A percentile compares a stretch with the other conserved stretches of the same genome.
These are phyloP conservation scores for Daedaleopsis sinensis DNA, from an alignment of 768 basidiomycete genomes.

Conservation along the genomic window DNA sequence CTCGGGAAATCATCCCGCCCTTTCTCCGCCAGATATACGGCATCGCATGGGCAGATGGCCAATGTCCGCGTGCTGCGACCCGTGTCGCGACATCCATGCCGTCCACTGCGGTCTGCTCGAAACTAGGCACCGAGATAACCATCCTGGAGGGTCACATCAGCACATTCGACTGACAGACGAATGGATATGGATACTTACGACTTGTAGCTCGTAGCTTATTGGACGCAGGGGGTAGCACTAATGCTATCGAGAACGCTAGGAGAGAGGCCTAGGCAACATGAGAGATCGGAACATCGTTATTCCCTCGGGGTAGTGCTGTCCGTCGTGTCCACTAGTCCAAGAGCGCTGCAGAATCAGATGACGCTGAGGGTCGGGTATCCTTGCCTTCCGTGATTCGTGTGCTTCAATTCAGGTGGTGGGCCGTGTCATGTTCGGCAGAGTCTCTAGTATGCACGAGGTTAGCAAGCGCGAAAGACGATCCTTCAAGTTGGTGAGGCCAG, in stretches of 20 bases:
- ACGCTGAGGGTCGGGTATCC: not conserved
- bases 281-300: no score
- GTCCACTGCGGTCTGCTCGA: not conserved
- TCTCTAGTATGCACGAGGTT: not conserved
- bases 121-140: not conserved
- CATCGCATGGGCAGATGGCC: not conserved
- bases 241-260: no score
- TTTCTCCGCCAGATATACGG: constrained; percentile 10
- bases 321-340: not conserved
- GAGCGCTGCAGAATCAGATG: not conserved
- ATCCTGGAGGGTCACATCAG: not conserved
- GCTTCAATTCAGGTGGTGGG: not conserved
- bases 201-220: no score
- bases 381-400: not conserved
- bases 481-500: not conserved
- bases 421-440: not conserved
- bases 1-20: constrained; percentile 16
- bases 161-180: not conserved
- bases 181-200: not conserved
- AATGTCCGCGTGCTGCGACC: not conserved
- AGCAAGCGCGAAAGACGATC: not conserved
- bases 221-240: no score
- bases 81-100: not conserved
- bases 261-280: no score
- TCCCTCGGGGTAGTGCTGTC: no score